Evolutionary conservation across 352 stramenopile genomes (phyloP).

Genomic region (Phytophthora colocasiae): DNA sequence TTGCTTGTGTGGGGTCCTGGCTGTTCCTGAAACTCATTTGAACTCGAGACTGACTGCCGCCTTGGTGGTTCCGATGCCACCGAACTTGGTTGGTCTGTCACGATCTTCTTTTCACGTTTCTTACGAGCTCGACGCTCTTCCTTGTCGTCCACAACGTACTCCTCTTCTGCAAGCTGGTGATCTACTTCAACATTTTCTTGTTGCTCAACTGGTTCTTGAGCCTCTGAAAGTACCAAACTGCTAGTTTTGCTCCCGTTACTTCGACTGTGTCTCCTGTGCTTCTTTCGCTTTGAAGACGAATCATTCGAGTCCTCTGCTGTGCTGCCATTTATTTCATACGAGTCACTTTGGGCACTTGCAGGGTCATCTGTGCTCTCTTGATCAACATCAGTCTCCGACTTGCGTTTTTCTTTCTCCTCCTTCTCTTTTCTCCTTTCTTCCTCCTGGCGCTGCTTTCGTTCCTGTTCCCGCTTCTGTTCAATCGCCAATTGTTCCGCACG

Average conservation of each 20-base stretch:
- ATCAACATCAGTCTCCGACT: not conserved
- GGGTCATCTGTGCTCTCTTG: not conserved
- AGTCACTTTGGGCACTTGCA: not conserved
- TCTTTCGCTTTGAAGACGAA: slow-evolving; percentile 13
- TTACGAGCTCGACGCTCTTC: slow-evolving; percentile 33
- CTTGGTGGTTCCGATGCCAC: slow-evolving; percentile 20
- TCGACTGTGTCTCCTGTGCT: slow-evolving; percentile 17
- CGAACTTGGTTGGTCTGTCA: slow-evolving; percentile 10
- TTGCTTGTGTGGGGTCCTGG: slow-evolving; percentile 13
- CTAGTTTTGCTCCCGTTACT: slow-evolving; percentile 21
- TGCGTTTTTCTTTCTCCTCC: slow-evolving; percentile 2
- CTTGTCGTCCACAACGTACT: not conserved
- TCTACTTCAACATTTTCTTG: slow-evolving; percentile 4
- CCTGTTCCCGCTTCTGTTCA: slow-evolving; percentile 25
- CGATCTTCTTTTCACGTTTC: slow-evolving; percentile 30
- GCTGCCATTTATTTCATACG: not conserved
- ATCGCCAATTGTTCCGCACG: slow-evolving; percentile 32
- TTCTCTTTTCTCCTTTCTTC: slow-evolving; percentile 20
- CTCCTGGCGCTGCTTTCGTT: slow-evolving; percentile 23
- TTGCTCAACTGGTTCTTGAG: slow-evolving; percentile 1
- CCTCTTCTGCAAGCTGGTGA: too few species aligned
- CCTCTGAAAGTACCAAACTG: slow-evolving; percentile 1
- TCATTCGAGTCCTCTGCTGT: slow-evolving; percentile 14
- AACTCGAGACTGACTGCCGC: slow-evolving; percentile 14
- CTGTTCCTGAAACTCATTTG: slow-evolving; percentile 11